Evolutionary conservation across 1,139 yeast species (phyloP).

Genomic region (Waltiozyma sp.): DNA sequence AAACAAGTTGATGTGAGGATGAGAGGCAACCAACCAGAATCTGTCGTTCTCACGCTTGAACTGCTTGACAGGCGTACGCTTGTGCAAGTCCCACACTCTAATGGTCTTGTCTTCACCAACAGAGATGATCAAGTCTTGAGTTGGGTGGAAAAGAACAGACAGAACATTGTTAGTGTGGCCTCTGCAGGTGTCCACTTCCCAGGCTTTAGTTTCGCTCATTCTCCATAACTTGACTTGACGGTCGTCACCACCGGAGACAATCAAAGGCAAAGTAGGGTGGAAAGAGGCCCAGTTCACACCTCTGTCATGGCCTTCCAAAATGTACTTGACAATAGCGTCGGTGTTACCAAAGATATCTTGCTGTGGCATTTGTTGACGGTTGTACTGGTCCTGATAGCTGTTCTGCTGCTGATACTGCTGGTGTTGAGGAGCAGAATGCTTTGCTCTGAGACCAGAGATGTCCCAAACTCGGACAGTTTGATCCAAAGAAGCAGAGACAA

Average conservation of each 20-base stretch:
- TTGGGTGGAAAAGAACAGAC: slow-evolving; percentile 86
- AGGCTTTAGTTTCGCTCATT: slow-evolving; percentile 95
- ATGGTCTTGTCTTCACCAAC: slow-evolving; percentile 97
- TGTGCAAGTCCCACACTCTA: slow-evolving; percentile 94
- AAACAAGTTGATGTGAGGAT: slow-evolving; percentile 82
- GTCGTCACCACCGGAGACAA: slow-evolving; percentile 95
- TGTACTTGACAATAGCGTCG: slow-evolving; percentile 91
- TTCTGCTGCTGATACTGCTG: neutral
- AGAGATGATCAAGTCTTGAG: slow-evolving; percentile 83
- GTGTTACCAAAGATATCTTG: slow-evolving; percentile 93
- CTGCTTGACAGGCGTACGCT: slow-evolving; percentile 87
- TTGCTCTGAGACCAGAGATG: slow-evolving; percentile 87
- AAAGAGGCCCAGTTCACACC: slow-evolving; percentile 98
- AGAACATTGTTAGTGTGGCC: slow-evolving; percentile 94
- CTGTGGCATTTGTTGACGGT: slow-evolving; percentile 56
- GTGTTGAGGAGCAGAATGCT: slow-evolving; percentile 58
- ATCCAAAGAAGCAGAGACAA: slow-evolving; percentile 92
- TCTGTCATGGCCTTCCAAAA: slow-evolving; percentile 94
- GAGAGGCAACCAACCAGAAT: slow-evolving; percentile 87
- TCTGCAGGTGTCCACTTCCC: slow-evolving; percentile 98
- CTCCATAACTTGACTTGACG: slow-evolving; percentile 94
- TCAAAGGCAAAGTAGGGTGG: slow-evolving; percentile 93
- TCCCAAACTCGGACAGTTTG: slow-evolving; percentile 99
- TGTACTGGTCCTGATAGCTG: slow-evolving; percentile 58
- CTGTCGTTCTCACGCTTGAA: slow-evolving; percentile 91